Base-by-base conservation (phyloP, 2,329 filamentous ascomycete species). In the Ascochyta viciae-villosae region DNA sequence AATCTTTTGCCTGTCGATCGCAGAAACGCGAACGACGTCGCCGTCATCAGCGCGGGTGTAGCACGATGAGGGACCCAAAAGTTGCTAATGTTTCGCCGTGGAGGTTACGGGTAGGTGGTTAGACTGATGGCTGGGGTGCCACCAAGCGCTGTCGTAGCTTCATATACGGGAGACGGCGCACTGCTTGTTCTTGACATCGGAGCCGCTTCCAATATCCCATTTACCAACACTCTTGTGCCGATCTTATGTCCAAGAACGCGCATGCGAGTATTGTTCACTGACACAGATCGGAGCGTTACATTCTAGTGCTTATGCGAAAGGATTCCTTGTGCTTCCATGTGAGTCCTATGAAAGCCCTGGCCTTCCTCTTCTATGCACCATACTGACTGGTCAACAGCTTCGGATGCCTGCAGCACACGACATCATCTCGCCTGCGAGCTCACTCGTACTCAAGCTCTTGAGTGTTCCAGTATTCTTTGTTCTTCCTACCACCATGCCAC, bases 271-370 rank as follows among this genome's bases (percentile, higher is more conserved):
- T 58, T 58, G 51, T 55, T 64, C 69, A 68, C 68, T 71, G 66
- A 70, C 65, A 60, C 61, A 60, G 48, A 67, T 62, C 60, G 63
- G 68, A 64, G 46, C 52, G 59, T 61, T 54, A 39, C 54, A 29
- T 38, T 55, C 54, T 74, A 74, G 71, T 67, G 71, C 72, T 74
- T 73, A 73, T 70, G 63, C 64, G 54, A 72, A 71, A 65, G 60
- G 63, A 61, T 64, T 60, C 68, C 61, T 63, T 66, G 61, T 61
- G 59, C 56, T 69, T 68, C 60, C 41, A 66, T 68, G 71, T 72
- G 56, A 64, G 72, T 73, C 65, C 56, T 72, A 68, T 74, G 68
- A 71, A 75, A 73, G 60, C 60, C 54, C 57, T 41, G 47, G 43
- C 27, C 46, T 60, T 59, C 64, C 63, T 64, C 60, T 60, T 16